These are phyloP conservation scores for Candida sojae DNA, from an alignment of 1,139 yeast species.

Conservation along the genomic window DNA sequence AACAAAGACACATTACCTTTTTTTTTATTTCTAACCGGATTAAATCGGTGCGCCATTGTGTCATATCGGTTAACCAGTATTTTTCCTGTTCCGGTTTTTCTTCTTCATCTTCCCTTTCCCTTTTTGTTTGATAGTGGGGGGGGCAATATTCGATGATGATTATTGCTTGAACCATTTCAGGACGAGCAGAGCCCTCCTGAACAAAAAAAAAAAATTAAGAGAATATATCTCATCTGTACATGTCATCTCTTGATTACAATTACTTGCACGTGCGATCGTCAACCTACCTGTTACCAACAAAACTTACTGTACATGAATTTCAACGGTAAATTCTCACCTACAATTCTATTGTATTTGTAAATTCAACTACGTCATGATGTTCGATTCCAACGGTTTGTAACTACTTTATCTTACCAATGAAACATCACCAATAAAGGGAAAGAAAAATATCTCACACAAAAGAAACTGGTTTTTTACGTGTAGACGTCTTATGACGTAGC, in stretches of 20 bases:
- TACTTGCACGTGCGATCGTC: background rate
- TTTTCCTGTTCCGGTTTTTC: background rate
- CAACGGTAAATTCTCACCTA: background rate
- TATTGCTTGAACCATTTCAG: background rate
- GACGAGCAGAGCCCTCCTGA: too few relatives aligned
- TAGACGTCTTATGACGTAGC: slow-evolving; percentile 1
- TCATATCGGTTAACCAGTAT: background rate
- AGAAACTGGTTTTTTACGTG: background rate
- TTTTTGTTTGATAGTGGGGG: background rate
- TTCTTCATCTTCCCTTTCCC: background rate
- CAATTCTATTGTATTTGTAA: background rate
- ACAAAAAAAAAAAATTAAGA: too few relatives aligned
- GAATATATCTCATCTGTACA: background rate
- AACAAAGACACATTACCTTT: background rate
- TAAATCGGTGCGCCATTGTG: background rate
- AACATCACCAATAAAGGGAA: background rate
- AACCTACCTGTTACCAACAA: background rate
- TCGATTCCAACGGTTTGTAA: background rate
- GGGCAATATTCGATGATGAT: background rate
- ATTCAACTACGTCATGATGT: slow-evolving; percentile 1
- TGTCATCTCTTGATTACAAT: too few relatives aligned
- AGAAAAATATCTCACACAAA: background rate
- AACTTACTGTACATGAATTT: too few relatives aligned
- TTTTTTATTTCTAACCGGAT: background rate
- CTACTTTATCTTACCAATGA: background rate